phyloP scores from a whole-genome alignment of 1,284 basidiomycete species.

The Tausonia pullulans region DNA sequence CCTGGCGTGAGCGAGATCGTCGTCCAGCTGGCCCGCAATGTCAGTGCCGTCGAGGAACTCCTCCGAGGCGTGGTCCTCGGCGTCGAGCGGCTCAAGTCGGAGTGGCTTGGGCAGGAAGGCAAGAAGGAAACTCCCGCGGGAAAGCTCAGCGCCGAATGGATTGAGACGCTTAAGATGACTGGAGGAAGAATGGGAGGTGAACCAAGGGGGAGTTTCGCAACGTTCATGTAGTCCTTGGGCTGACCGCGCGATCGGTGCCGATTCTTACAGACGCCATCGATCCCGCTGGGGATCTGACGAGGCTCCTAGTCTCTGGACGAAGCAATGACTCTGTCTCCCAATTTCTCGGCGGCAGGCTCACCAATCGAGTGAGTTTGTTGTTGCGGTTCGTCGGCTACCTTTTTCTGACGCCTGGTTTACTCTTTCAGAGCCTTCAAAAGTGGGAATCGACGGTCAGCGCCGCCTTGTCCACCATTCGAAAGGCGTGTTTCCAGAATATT shows the following conservation, averaged over 20 bases:
- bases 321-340: slow-evolving; percentile 2
- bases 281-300: neutral
- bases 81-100: neutral
- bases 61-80: neutral
- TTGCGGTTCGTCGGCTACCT: neutral
- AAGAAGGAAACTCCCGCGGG: neutral
- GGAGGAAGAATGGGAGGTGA: slow-evolving; percentile 8
- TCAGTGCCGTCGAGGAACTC: slow-evolving; percentile 1
- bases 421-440: neutral
- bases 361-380: slow-evolving; percentile 1
- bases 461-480: slow-evolving; percentile 3
- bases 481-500: slow-evolving; percentile 9
- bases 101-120: slow-evolving; percentile 7
- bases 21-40: neutral
- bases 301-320: slow-evolving; percentile 5
- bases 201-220: neutral
- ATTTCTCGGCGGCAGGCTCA: slow-evolving; percentile 6
- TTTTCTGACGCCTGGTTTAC: neutral
- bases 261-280: neutral
- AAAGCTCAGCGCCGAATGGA: slow-evolving; percentile 2
- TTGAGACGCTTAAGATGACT: neutral
- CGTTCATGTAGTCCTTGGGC: too few relatives aligned
- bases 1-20: neutral
- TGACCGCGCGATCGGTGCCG: too few relatives aligned
- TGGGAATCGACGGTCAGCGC: slow-evolving; percentile 5